Conservation (phyloP, 2,329 filamentous ascomycete species). For the Colletotrichum melonis region DNA sequence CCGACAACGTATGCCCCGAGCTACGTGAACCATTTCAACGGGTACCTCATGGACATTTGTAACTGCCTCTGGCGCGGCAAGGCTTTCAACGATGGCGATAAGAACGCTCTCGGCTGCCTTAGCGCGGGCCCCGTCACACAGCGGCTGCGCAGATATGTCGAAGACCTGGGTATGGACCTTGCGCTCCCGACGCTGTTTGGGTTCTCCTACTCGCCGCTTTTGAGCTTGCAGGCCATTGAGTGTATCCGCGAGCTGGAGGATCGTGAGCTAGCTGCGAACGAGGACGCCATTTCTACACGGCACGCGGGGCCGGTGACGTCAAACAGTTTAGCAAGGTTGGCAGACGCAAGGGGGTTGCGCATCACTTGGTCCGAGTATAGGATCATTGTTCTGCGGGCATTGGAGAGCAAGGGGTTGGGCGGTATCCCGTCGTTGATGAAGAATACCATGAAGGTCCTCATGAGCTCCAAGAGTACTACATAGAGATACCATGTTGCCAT, state of each 20-base stretch:
- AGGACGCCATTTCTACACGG: slow-evolving; percentile 54
- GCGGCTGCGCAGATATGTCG: slow-evolving; percentile 60
- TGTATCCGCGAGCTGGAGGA: slow-evolving; percentile 70
- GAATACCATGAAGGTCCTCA: slow-evolving; percentile 82
- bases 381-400: slow-evolving; percentile 74
- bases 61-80: slow-evolving; percentile 84
- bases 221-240: slow-evolving; percentile 66
- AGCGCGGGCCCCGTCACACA: slow-evolving; percentile 57
- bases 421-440: slow-evolving; percentile 81
- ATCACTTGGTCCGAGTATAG: slow-evolving; percentile 81
- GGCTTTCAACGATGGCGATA: slow-evolving; percentile 74
- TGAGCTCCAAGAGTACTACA: slow-evolving; percentile 50
- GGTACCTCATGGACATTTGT: slow-evolving; percentile 87
- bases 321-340: slow-evolving; percentile 71
- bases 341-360: slow-evolving; percentile 72
- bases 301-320: slow-evolving; percentile 79
- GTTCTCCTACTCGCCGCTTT: slow-evolving; percentile 67
- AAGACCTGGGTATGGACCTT: slow-evolving; percentile 58
- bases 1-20: slow-evolving; percentile 62
- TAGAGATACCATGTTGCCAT: not conserved
- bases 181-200: slow-evolving; percentile 64
- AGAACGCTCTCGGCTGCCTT: slow-evolving; percentile 69
- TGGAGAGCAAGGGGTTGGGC: slow-evolving; percentile 71
- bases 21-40: slow-evolving; percentile 80
- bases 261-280: slow-evolving; percentile 54